Evolutionary conservation across 225 moss, liverwort and hornwort species (phyloP), one percentile per base, ranked within the genome.

Genomic region (Sphagnum contortum): DNA sequence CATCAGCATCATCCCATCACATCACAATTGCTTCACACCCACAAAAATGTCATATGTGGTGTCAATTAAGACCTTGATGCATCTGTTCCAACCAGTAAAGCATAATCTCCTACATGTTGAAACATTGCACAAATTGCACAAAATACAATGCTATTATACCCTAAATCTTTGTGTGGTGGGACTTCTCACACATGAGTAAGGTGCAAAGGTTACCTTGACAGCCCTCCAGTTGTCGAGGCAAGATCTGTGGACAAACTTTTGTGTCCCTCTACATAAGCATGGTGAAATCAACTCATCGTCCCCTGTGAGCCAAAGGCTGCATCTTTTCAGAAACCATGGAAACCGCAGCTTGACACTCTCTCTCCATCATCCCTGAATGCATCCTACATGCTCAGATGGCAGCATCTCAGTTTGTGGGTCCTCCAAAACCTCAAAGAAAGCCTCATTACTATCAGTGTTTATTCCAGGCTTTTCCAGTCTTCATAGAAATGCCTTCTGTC

Each of bases 201-300:
- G 29, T 0, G 29, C 29, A 29, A 29, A 29, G 29, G 29, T 29
- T 71, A 92, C 91, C 91, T 92, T 89, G 66, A 82, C 84, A 66
- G 89, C 91, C 65, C 91, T 87, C 91, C 89, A 92, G 63, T 92
- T 87, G 75, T 92, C 91, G 53, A 92, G 87, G 76, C 91, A 92
- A 66, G 79, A 77, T 66, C 91, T 81, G 77, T 92, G 91, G 64
- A 92, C 89, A 71, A 75, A 85, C 79, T 92, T 89, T 73, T 92
- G 91, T 47, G 91, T 92, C 67, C 91, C 91, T 80, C 83, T 89
- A 72, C 91, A 92, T 58, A 79, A 79, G 69, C 91, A 92, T 9
- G 91, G 89, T 72, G 91, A 75, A 64, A 92, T 92, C 69, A 92
- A 66, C 73, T 87, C 89, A 60, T 92, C 91, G 76, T 77, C 74